phyloP scores from a whole-genome alignment of 306 rosid genomes.

The Fragaria vesca region DNA sequence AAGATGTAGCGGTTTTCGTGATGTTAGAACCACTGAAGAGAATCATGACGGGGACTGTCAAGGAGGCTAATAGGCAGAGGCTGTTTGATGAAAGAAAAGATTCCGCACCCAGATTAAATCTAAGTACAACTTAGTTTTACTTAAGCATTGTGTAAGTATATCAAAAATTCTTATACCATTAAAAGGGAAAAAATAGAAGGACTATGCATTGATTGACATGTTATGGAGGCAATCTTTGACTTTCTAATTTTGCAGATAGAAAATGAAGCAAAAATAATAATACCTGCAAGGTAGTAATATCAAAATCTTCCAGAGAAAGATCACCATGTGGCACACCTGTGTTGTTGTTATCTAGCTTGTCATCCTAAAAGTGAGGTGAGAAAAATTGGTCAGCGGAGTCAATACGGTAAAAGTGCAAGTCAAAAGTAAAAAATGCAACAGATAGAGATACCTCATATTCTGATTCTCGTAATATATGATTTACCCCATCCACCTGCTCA shows the following conservation, averaged over 20 bases:
- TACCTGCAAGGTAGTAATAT: conserved; percentile 74
- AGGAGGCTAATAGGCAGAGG: background rate
- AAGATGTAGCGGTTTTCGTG: background rate
- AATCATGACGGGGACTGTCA: background rate
- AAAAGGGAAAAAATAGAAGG: background rate
- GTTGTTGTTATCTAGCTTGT: conserved; percentile 45
- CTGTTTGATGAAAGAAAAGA: background rate
- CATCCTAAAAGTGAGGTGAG: conserved; percentile 48
- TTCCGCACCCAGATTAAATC: background rate
- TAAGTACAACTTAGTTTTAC: background rate
- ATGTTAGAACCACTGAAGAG: background rate
- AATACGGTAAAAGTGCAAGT: conserved; percentile 2
- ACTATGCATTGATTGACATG: background rate
- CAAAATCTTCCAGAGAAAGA: conserved; percentile 56
- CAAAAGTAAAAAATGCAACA: conserved; percentile 15
- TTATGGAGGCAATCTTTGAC: background rate
- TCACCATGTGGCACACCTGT: conserved; percentile 47
- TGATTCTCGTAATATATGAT: conserved; percentile 45
- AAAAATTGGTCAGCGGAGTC: conserved; percentile 26
- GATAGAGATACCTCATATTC: conserved; percentile 49
- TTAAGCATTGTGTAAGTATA: background rate
- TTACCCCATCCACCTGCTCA: conserved; percentile 61
- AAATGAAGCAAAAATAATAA: background rate
- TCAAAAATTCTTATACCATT: background rate
- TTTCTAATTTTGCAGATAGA: background rate